Conservation (phyloP, 2,329 filamentous ascomycete species). For the Fusarium falciforme region DNA sequence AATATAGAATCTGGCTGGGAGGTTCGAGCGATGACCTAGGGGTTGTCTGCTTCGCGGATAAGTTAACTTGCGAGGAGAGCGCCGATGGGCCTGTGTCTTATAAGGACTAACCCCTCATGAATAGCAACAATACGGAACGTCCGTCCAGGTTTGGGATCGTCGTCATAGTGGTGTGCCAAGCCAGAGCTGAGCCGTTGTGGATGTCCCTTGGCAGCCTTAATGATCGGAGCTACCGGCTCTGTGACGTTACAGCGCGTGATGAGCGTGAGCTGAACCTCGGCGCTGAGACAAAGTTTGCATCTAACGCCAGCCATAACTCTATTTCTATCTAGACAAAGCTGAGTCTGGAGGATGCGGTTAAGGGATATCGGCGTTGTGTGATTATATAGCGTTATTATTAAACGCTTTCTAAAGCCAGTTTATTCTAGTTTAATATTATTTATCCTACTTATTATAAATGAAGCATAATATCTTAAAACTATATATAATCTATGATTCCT, state of each 20-base stretch:
- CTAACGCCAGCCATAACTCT: background rate
- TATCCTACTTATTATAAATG: background rate
- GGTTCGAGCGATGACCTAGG: slow-evolving; percentile 51
- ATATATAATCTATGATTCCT: too few species aligned
- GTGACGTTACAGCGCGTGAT: background rate
- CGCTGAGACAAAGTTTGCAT: background rate
- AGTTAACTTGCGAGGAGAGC: slow-evolving; percentile 43
- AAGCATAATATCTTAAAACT: background rate
- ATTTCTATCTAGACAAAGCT: background rate
- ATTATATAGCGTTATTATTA: background rate
- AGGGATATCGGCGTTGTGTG: background rate
- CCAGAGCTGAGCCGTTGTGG: background rate
- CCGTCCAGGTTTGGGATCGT: too few species aligned
- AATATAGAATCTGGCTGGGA: slow-evolving; percentile 55
- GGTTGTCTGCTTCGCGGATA: slow-evolving; percentile 46
- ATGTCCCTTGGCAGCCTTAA: background rate
- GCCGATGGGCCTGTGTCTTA: slow-evolving; percentile 27
- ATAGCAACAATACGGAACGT: too few species aligned
- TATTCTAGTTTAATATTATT: background rate
- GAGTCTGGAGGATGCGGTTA: background rate
- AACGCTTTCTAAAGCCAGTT: background rate
- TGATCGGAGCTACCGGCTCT: background rate
- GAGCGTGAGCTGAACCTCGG: background rate
- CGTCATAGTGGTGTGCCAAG: background rate
- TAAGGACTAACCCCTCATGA: background rate